These are phyloP conservation scores for Paecilomyces formosus DNA, from an alignment of 2,329 filamentous ascomycete genomes.

Conservation along the genomic window DNA sequence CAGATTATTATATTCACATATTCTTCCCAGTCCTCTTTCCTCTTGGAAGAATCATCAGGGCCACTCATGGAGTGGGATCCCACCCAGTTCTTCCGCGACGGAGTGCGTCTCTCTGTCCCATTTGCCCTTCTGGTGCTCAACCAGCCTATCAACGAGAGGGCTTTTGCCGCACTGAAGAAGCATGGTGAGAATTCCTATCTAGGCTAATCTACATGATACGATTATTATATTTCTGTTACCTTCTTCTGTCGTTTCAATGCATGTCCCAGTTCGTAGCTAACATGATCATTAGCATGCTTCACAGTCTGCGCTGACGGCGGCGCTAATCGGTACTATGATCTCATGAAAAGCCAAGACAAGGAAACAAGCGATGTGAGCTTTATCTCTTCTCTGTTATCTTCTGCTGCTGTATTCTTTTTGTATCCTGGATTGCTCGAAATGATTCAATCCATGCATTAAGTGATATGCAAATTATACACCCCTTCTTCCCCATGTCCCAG, in stretches of 20 bases:
- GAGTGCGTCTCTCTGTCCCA: constrained; percentile 14
- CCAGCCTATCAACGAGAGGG: constrained; percentile 48
- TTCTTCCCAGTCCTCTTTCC: background rate
- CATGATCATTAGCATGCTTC: constrained; percentile 48
- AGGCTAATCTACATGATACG: background rate
- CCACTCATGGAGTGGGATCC: constrained; percentile 32
- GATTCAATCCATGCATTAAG: no score
- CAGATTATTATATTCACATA: background rate
- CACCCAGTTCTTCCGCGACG: constrained; percentile 30
- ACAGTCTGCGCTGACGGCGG: constrained; percentile 85
- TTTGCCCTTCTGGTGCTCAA: constrained; percentile 54
- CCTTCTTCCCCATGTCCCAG: background rate
- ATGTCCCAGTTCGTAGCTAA: background rate
- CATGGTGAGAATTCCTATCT: constrained; percentile 19
- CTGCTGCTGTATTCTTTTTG: constrained; percentile 1
- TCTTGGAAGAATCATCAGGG: background rate
- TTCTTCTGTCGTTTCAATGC: background rate
- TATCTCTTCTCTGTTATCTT: constrained; percentile 3
- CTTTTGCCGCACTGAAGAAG: constrained; percentile 28
- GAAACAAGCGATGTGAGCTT: constrained; percentile 25
- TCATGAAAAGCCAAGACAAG: constrained; percentile 27
- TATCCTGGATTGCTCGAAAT: no score
- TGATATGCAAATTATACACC: no score
- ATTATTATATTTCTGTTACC: background rate
- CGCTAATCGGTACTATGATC: constrained; percentile 65